These are phyloP conservation scores for Candida orba DNA, from an alignment of 805 yeast species.

Conservation along the genomic window DNA sequence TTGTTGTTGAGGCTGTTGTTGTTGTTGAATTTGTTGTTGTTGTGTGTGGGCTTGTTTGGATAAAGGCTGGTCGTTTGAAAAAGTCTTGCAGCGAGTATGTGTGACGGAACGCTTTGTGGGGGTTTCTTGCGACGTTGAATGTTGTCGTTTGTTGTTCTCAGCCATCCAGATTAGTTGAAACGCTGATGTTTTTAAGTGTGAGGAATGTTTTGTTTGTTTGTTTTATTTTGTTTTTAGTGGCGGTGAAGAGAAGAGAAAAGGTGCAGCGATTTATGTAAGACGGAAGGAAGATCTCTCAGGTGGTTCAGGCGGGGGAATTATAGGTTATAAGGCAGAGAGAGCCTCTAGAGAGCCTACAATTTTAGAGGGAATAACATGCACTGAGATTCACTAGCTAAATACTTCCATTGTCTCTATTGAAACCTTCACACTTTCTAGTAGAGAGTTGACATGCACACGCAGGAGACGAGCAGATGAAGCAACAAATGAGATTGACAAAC, in stretches of 20 bases:
- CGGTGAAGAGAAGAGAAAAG: too few relatives aligned
- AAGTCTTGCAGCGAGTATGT: conserved; percentile 9
- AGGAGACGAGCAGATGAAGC: conserved; percentile 69
- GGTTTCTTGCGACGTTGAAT: conserved; percentile 7
- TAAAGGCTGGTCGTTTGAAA: conserved; percentile 4
- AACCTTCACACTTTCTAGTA: conserved; percentile 69
- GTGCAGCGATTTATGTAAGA: too few relatives aligned
- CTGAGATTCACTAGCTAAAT: conserved; percentile 28
- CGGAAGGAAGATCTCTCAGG: too few relatives aligned
- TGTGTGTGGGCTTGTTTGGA: too few relatives aligned
- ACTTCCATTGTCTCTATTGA: conserved; percentile 76
- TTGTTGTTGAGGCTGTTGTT: too few relatives aligned
- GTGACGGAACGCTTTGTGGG: conserved; percentile 8
- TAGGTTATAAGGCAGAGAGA: too few relatives aligned
- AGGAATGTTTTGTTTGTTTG: background rate
- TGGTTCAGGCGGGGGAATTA: too few relatives aligned
- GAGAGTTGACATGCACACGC: conserved; percentile 78
- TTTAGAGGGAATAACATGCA: background rate
- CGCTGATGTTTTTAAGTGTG: background rate
- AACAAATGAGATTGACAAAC: conserved; percentile 40
- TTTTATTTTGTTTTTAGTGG: background rate
- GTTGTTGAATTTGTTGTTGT: too few relatives aligned
- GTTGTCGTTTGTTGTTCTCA: conserved; percentile 11
- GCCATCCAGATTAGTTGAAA: conserved; percentile 1
- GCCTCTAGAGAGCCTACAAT: too few relatives aligned